These are phyloP conservation scores for Solanum clarkiae DNA, from an alignment of 257 asterid species.

Conservation along the genomic window DNA sequence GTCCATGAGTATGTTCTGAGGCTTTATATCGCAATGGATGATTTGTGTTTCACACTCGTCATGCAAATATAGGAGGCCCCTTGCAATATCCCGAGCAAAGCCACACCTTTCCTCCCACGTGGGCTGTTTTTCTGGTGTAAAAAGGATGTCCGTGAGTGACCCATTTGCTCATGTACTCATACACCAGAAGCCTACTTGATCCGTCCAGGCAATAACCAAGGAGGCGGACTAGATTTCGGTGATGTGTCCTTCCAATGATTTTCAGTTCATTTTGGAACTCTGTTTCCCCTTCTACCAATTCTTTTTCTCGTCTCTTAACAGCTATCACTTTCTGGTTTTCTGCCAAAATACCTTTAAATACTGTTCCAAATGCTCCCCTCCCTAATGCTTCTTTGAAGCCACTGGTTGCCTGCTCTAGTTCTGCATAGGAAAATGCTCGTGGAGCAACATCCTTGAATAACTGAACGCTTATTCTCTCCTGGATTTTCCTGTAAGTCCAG, in stretches of 20 bases:
- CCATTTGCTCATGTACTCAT: conserved; percentile 49
- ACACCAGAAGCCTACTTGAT: conserved; percentile 26
- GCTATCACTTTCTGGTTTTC: conserved; percentile 15
- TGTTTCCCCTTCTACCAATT: conserved; percentile 19
- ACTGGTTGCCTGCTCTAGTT: conserved; percentile 20
- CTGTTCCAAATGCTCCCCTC: conserved; percentile 33
- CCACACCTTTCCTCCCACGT: conserved; percentile 24
- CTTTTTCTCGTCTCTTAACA: conserved; percentile 33
- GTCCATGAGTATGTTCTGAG: conserved; percentile 53
- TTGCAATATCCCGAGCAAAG: conserved; percentile 29
- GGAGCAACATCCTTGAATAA: conserved; percentile 14
- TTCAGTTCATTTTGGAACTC: conserved; percentile 40
- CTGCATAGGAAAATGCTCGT: conserved; percentile 15
- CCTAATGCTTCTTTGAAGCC: conserved; percentile 39
- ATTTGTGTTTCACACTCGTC: conserved; percentile 50
- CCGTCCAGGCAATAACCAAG: conserved; percentile 46
- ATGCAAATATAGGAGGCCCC: conserved; percentile 46
- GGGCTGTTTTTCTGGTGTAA: background rate
- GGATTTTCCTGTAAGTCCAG: conserved; percentile 5
- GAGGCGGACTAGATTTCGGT: conserved; percentile 35
- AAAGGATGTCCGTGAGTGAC: conserved; percentile 30
- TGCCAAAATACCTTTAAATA: conserved; percentile 24
- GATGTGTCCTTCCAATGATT: conserved; percentile 38
- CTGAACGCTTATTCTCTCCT: background rate
- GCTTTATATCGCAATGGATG: conserved; percentile 55